Base-by-base conservation (phyloP, 2,329 filamentous ascomycete species). In the Paraconiothyrium brasiliense region DNA sequence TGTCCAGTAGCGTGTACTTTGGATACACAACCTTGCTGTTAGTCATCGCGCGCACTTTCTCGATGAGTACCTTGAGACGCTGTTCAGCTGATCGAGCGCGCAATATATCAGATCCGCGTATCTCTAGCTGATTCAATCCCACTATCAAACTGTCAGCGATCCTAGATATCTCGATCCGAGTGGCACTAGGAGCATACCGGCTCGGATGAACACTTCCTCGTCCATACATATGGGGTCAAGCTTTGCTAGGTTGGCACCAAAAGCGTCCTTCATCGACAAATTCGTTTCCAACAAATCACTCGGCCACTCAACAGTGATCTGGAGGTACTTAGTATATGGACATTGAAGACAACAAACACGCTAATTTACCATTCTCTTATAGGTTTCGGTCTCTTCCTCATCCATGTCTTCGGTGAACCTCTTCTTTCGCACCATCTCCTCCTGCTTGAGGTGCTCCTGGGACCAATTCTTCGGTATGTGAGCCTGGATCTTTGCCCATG, bases 401-500 rank as follows among this genome's bases (percentile, higher is more conserved):
- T 70, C 67, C 13, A 67, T 43, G 9, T 67, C 60, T 2, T 62
- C 65, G 27, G 65, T 68, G 63, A 71, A 78, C 16, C 37, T 34
- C 13, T 70, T 52, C 44, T 69, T 73, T 11, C 62, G 62, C n/a
- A 66, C 58, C 0, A 56, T 41, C 39, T 73, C 67, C 37, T 64
- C 34, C 3, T 54, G 60, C 39, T 69, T 61, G 2, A 74, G 20
- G 11, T 67, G 9, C 0, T 70, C 54, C 16, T 72, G 65, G 34
- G 66, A 69, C 75, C 75, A 76, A 5, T 69, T 58, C 24, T 67
- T 57, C 0, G 46, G 9, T 27, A 72, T 60, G 57, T 69, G 76
- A 0, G 74, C 72, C 8, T 61, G 56, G 22, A 54, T 64, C 60
- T 72, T 77, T 0, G 71, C 68, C 76, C 76, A 78, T 5, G 65